phyloP scores from a whole-genome alignment of 306 rosid species.

The Malus fusca region DNA sequence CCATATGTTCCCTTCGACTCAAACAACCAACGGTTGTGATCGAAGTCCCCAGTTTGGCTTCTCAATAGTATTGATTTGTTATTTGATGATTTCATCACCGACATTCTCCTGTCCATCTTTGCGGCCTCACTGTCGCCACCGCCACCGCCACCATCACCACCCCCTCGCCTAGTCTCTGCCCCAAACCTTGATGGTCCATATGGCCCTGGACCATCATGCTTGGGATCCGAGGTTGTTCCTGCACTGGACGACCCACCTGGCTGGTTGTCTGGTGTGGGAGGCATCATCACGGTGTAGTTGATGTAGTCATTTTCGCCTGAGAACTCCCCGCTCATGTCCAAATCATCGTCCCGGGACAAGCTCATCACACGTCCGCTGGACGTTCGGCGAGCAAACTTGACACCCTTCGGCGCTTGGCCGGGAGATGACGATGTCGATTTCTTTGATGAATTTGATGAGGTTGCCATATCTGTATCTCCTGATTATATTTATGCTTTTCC shows the following conservation, averaged over 20 bases:
- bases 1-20: constrained; percentile 79
- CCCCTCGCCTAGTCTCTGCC: constrained; percentile 8
- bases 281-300: constrained; percentile 79
- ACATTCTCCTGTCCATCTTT: constrained; percentile 59
- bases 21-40: constrained; percentile 83
- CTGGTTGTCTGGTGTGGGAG: constrained; percentile 81
- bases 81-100: constrained; percentile 47
- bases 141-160: not conserved
- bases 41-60: constrained; percentile 75
- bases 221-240: constrained; percentile 20
- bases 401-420: constrained; percentile 32
- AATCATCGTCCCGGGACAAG: constrained; percentile 64
- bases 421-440: constrained; percentile 25
- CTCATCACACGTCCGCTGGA: constrained; percentile 54
- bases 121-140: constrained; percentile 15
- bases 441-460: constrained; percentile 33
- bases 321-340: constrained; percentile 47
- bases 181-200: constrained; percentile 16
- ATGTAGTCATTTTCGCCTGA: constrained; percentile 50
- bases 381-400: constrained; percentile 50
- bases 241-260: constrained; percentile 19
- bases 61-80: constrained; percentile 67
- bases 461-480: constrained; percentile 10
- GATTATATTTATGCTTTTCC: not conserved
- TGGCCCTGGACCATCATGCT: constrained; percentile 23